Evolutionary conservation across 2,329 filamentous ascomycete species (phyloP).

Genomic region (Lojkania enalia): DNA sequence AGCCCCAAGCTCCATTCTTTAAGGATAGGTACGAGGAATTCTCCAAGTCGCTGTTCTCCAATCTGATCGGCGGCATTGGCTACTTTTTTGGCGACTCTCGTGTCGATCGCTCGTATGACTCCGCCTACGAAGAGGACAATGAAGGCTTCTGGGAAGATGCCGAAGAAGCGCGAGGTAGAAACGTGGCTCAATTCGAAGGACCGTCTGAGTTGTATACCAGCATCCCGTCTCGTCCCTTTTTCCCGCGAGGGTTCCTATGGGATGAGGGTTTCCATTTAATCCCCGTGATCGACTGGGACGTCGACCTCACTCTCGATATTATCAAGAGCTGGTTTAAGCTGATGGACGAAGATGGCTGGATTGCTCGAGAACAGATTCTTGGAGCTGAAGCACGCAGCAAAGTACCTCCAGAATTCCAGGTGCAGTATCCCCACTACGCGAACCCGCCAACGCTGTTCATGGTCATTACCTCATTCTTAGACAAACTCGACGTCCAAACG

Average conservation of each 20-base stretch:
- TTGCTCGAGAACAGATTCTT: slow-evolving; percentile 92
- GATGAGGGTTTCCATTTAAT: slow-evolving; percentile 96
- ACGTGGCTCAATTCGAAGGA: slow-evolving; percentile 71
- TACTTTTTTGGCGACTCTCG: slow-evolving; percentile 91
- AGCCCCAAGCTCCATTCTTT: slow-evolving; percentile 75
- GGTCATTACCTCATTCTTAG: slow-evolving; percentile 80
- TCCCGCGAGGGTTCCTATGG: slow-evolving; percentile 95
- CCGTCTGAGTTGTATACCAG: slow-evolving; percentile 89
- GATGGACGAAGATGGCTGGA: slow-evolving; percentile 98
- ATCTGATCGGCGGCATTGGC: slow-evolving; percentile 88
- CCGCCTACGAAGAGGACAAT: slow-evolving; percentile 91
- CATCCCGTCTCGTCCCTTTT: slow-evolving; percentile 92
- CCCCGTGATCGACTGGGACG: slow-evolving; percentile 91
- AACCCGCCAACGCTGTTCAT: slow-evolving; percentile 96
- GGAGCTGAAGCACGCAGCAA: slow-evolving; percentile 91
- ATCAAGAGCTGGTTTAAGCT: slow-evolving; percentile 94
- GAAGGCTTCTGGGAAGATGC: slow-evolving; percentile 96
- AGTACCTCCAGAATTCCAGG: slow-evolving; percentile 88
- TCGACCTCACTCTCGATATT: slow-evolving; percentile 80
- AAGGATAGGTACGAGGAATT: slow-evolving; percentile 75
- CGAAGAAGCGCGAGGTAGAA: slow-evolving; percentile 73
- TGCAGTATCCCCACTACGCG: slow-evolving; percentile 95
- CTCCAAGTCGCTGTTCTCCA: slow-evolving; percentile 89
- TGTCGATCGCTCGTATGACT: slow-evolving; percentile 87
- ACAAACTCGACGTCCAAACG: slow-evolving; percentile 65